phyloP scores from a whole-genome alignment of 345 rosid genomes.

The Raphanus raphanistrum region DNA sequence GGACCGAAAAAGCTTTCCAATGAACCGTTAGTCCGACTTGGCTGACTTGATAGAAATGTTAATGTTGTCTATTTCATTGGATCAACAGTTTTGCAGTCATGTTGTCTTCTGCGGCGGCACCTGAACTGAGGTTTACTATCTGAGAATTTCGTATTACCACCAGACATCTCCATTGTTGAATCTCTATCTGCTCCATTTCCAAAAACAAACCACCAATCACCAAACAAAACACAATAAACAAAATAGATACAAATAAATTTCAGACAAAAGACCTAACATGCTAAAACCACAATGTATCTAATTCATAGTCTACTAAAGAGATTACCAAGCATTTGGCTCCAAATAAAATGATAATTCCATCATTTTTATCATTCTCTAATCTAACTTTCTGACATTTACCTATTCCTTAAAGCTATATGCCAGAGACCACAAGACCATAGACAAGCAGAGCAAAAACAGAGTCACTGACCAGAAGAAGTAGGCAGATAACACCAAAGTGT shows the following conservation, averaged over 20 bases:
- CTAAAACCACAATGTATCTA: neutral
- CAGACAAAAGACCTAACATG: conserved; percentile 13
- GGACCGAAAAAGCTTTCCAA: neutral
- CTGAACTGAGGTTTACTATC: conserved; percentile 78
- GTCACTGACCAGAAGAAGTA: neutral
- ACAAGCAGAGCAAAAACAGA: neutral
- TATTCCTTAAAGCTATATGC: neutral
- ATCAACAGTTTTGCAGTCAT: conserved; percentile 72
- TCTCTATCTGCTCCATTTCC: conserved; percentile 46
- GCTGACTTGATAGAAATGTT: neutral
- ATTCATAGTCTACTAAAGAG: neutral
- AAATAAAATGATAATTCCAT: neutral
- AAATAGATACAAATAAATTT: neutral
- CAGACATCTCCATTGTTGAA: conserved; percentile 70
- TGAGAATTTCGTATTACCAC: conserved; percentile 72
- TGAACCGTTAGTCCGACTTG: neutral
- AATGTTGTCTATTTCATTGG: conserved; percentile 42
- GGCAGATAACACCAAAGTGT: neutral
- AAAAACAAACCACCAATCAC: conserved; percentile 14
- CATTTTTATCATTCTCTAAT: neutral
- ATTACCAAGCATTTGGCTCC: neutral
- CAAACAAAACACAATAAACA: neutral
- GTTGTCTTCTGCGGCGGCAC: conserved; percentile 77
- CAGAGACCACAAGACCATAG: neutral
- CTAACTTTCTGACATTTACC: neutral